Evolutionary conservation across 768 basidiomycete species (phyloP), one percentile per base, ranked within the genome.

Genomic region (Suillus placidus): DNA sequence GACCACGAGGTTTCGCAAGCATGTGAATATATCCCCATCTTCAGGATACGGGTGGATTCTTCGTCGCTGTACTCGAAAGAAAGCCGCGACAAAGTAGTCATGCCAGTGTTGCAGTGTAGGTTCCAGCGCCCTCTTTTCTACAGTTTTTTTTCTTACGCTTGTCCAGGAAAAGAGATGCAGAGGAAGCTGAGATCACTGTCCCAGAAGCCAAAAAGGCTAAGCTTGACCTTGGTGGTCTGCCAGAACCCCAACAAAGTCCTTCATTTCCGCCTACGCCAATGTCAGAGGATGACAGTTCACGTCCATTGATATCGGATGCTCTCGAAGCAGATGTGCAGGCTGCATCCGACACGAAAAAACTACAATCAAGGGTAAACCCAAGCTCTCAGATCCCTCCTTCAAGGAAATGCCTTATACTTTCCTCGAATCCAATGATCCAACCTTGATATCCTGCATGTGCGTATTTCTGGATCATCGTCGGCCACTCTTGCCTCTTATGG

Each of bases 21-120:
- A 79, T 98, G 76, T 86, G 97, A 45, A 87, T 99, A 68, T 93
- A 97, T 73, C 96, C 97, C 2, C 96, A 99, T 74, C 80, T 97
- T 10, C 97, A 99, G 77, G 93, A 99, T 72, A 94, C 95, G 0
- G 97, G 97, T 3, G 97, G 95, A 0, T 99, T 99, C 79, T 99
- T 97, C 73, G 88, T 99, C n/a, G 95, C 95, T 13, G 91, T 97
- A 0, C 76, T 98, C 42, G 84, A 91, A 73, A 86, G 83, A 72
- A 85, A 79, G 62, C 66, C 69, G 18, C 65, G 34, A 12, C 57
- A 65, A 38, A 64, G 68, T 2, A 35, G 49, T 6, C 35, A 57
- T 4, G 42, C 60, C 26, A 65, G 47, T 34, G 68, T 30, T 5
- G 56, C 63, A 55, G 61, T 65, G 76, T 76, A n/a, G n/a, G n/a